Conservation (phyloP, 768 basidiomycete species). For the Boletus rubescentipes region DNA sequence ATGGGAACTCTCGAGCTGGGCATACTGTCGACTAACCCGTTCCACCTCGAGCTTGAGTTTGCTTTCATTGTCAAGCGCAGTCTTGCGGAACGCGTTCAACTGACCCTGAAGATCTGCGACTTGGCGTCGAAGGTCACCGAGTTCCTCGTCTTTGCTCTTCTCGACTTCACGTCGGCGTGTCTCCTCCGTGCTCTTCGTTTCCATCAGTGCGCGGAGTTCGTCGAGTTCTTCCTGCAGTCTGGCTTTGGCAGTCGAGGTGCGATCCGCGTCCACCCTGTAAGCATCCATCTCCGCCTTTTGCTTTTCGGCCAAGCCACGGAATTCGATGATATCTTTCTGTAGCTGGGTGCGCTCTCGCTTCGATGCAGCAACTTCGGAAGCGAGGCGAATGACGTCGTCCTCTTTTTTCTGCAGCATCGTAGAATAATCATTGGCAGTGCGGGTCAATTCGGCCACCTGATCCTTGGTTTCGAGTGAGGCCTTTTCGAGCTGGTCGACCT, state of each 20-base stretch:
- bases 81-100: constrained; percentile 60
- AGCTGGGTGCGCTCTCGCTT: constrained; percentile 55
- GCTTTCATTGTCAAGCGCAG: constrained; percentile 63
- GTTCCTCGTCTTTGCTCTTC: constrained; percentile 84
- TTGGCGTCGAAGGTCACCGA: constrained; percentile 67
- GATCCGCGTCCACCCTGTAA: constrained; percentile 54
- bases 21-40: constrained; percentile 56
- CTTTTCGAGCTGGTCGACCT: constrained; percentile 59
- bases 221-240: constrained; percentile 84
- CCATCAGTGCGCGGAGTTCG: constrained; percentile 78
- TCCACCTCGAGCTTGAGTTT: constrained; percentile 79
- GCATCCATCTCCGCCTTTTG: constrained; percentile 61
- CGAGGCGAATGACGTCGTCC: constrained; percentile 56
- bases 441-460: constrained; percentile 75
- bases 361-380: constrained; percentile 51
- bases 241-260: constrained; percentile 43
- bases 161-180: constrained; percentile 80
- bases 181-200: constrained; percentile 85
- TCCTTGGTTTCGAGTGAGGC: constrained; percentile 71
- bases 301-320: constrained; percentile 68
- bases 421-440: constrained; percentile 74
- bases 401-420: constrained; percentile 77
- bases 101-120: constrained; percentile 62
- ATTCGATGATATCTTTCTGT: constrained; percentile 60
- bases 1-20: constrained; percentile 58